phyloP scores from a whole-genome alignment of 2,329 filamentous ascomycete genomes.

The Neofusicoccum sp. region DNA sequence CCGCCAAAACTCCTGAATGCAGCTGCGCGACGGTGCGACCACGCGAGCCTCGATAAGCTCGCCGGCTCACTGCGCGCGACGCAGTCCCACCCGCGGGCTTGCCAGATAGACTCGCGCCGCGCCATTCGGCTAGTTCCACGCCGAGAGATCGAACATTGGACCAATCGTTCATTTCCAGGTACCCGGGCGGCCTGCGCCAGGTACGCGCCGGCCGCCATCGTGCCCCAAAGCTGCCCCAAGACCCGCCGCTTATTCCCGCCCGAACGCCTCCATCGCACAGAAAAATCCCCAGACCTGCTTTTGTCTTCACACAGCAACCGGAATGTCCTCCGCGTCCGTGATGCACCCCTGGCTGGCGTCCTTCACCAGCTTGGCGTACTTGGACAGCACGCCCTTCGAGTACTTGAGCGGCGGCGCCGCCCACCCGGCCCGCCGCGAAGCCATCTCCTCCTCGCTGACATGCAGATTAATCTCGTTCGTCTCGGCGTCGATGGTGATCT shows the following conservation, averaged over 20 bases:
- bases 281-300: constrained; percentile 5
- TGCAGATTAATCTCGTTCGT: constrained; percentile 67
- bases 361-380: constrained; percentile 59
- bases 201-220: constrained; percentile 1
- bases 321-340: constrained; percentile 47
- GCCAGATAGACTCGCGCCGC: constrained; percentile 16
- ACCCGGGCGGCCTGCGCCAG: constrained; percentile 6
- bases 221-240: background rate
- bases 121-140: constrained; percentile 19
- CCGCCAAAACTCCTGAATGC: constrained; percentile 19
- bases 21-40: background rate
- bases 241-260: constrained; percentile 6
- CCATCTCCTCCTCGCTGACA: constrained; percentile 65
- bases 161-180: constrained; percentile 21
- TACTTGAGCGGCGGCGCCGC: constrained; percentile 60
- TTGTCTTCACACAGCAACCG: constrained; percentile 1
- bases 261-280: constrained; percentile 16
- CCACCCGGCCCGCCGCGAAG: constrained; percentile 54
- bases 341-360: constrained; percentile 63
- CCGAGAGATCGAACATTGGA: constrained; percentile 15
- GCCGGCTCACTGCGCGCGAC: constrained; percentile 1
- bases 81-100: background rate
- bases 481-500: constrained; percentile 80
- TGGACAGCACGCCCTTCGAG: constrained; percentile 60
- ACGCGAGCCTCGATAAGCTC: constrained; percentile 6